Conservation (phyloP, 768 basidiomycete genomes). For the Gymnopilus dilepis region DNA sequence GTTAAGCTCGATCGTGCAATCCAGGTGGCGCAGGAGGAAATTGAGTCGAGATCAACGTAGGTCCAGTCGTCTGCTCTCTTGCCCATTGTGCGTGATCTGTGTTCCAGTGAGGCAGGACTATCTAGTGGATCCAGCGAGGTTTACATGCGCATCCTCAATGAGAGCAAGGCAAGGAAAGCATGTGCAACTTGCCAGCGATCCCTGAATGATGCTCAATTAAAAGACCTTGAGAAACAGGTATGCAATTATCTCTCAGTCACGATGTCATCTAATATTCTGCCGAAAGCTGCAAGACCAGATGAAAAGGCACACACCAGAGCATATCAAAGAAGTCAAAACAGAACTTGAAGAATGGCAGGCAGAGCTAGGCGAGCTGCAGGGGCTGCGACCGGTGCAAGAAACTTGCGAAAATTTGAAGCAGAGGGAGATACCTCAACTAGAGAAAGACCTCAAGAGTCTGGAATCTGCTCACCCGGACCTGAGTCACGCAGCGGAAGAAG, state of each 20-base stretch:
- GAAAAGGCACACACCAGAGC: slow-evolving; percentile 56
- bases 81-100: background rate
- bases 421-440: slow-evolving; percentile 70
- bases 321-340: slow-evolving; percentile 43
- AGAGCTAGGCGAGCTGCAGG: slow-evolving; percentile 61
- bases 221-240: slow-evolving; percentile 75
- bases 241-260: slow-evolving; percentile 28
- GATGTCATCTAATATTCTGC: background rate
- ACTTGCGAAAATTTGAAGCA: slow-evolving; percentile 57
- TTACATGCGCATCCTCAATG: slow-evolving; percentile 59
- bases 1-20: slow-evolving; percentile 53
- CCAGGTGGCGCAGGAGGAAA: slow-evolving; percentile 46
- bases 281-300: slow-evolving; percentile 70
- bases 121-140: slow-evolving; percentile 40
- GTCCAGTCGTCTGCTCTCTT: background rate
- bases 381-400: slow-evolving; percentile 60
- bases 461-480: slow-evolving; percentile 61
- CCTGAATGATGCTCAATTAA: slow-evolving; percentile 55
- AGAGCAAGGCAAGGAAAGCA: slow-evolving; percentile 64
- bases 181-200: slow-evolving; percentile 82
- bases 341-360: slow-evolving; percentile 66
- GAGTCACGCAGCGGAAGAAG: slow-evolving; percentile 64
- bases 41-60: slow-evolving; percentile 51
- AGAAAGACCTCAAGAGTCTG: slow-evolving; percentile 62
- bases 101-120: slow-evolving; percentile 33